Conservation (phyloP, 352 stramenopile genomes). For the Phytopythium chamaehyphon region DNA sequence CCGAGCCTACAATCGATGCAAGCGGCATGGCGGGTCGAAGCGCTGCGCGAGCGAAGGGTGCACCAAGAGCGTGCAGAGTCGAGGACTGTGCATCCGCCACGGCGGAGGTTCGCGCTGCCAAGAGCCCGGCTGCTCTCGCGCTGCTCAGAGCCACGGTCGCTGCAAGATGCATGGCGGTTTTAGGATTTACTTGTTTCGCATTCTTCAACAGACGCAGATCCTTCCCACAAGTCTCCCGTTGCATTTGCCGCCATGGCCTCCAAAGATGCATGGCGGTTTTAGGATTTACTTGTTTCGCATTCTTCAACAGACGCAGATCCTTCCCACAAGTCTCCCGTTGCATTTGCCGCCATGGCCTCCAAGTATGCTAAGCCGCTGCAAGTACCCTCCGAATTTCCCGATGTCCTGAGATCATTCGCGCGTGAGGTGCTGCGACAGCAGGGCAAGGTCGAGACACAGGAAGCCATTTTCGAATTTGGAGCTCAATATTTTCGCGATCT, state of each 20-base stretch:
- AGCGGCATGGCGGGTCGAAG: conserved; percentile 80
- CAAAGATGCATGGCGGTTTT: too few relatives aligned
- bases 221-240: background rate
- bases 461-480: conserved; percentile 76
- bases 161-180: conserved; percentile 65
- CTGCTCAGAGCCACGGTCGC: conserved; percentile 67
- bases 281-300: too few relatives aligned
- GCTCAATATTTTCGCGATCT: conserved; percentile 70
- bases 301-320: too few relatives aligned
- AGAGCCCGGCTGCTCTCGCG: conserved; percentile 36
- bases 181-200: too few relatives aligned
- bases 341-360: conserved; percentile 50
- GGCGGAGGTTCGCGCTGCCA: conserved; percentile 75
- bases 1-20: conserved; percentile 80
- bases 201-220: too few relatives aligned
- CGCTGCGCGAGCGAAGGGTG: conserved; percentile 65
- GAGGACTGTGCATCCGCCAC: conserved; percentile 57
- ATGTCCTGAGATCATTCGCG: conserved; percentile 70
- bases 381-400: conserved; percentile 65
- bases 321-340: background rate
- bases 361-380: conserved; percentile 83
- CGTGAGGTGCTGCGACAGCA: conserved; percentile 82
- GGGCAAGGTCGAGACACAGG: conserved; percentile 72
- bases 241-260: conserved; percentile 52
- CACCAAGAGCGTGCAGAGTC: conserved; percentile 81